phyloP scores from a whole-genome alignment of 2,329 filamentous ascomycete species.

The Phialocephala subalpina region DNA sequence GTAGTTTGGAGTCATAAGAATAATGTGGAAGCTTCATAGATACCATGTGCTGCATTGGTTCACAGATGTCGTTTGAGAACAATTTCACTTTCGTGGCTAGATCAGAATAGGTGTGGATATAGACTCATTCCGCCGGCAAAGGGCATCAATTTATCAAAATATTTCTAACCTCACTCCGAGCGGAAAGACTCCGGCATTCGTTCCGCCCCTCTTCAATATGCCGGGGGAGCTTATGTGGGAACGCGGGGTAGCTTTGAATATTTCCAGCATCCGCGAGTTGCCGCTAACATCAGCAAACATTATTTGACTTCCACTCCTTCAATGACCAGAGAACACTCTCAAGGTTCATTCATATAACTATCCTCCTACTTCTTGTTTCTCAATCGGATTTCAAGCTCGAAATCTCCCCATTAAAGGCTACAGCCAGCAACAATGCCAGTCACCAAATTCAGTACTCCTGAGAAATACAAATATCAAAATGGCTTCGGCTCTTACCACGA shows the following conservation, averaged over 20 bases:
- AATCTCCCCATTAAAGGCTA: not conserved
- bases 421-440: slow-evolving; percentile 60
- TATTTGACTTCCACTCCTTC: not conserved
- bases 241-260: not conserved
- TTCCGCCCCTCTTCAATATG: not conserved
- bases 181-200: not conserved
- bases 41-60: not conserved
- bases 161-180: not conserved
- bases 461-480: slow-evolving; percentile 74
- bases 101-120: not conserved
- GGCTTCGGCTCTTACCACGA: slow-evolving; percentile 75
- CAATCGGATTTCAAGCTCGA: not conserved
- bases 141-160: not conserved
- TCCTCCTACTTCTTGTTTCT: not conserved
- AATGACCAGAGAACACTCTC: not conserved
- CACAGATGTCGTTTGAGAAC: not conserved
- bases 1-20: too few relatives aligned
- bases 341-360: not conserved
- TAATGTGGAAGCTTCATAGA: too few relatives aligned
- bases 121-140: not conserved
- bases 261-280: not conserved
- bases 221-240: not conserved
- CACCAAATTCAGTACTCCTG: slow-evolving; percentile 67
- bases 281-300: not conserved
- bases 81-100: not conserved